Evolutionary conservation across 164 flowering plant genomes (phyloP), one percentile per base, ranked within the genome.

Genomic region (Aristolochia californica): DNA sequence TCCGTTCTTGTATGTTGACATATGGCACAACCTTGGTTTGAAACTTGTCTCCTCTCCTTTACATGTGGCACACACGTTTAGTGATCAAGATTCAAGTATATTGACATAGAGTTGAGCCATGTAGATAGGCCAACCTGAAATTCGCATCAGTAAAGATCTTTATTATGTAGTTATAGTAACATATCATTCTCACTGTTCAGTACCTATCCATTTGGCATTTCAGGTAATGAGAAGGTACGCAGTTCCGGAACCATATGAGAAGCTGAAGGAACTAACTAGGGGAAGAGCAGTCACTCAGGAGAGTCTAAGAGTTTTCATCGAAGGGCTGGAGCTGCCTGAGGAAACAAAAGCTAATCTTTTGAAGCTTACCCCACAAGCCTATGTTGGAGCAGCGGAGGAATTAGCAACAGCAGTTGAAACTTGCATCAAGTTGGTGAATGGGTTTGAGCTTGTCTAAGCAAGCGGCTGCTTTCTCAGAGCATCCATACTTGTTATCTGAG

Each of bases 141-240:
- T 34, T 3, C 10, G 10, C 0, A 7, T 34, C 10, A 34, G 40
- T 8, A 34, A 7, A 34, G 40, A 34, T 34, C n/a, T 34, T 9
- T 34, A 34, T 3, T 3, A 8, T 34, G 40, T 34, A 34, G 40
- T 34, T 8, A 9, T 34, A 2, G 40, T 12, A 34, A 8, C 40
- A 34, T 12, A 34, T 34, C 9, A 34, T 34, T 34, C 5, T 34
- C 30, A 28, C 40, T 34, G 40, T 34, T 34, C 7, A 1, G 12
- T 47, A 17, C 50, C 50, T 17, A 1, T 21, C 3, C 17, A 16
- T 15, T 8, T 17, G 20, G 28, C 50, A 15, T 57, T 17, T 55
- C 62, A 93, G 99, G 96, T 93, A 55, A 93, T 93, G 99, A 72
- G 97, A 68, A 80, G 97, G 70, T 93, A 87, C 57, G 88, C 79